Base-by-base conservation (phyloP, 768 basidiomycete species). In the Cystofilobasidium bisporidii region DNA sequence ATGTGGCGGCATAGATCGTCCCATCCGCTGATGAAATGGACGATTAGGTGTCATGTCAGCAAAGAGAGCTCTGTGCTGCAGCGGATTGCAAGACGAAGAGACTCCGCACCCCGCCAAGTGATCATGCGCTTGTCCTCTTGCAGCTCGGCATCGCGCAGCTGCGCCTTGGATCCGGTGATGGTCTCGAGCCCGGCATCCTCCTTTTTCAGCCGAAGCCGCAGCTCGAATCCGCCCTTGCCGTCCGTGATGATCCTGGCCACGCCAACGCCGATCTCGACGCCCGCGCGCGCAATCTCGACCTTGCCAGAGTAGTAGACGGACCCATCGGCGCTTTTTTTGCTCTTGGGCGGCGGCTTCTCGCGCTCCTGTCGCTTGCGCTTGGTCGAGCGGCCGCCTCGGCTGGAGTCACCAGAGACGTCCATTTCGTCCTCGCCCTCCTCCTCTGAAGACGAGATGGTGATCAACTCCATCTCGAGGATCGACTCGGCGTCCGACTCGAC, bases 231-330 rank as follows among this genome's bases (percentile, higher is more conserved):
- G 5, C 18, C 53, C 28, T 28, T 2, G 9, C 17, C 30, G 53
- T 14, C 28, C 15, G 6, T 32, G 28, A 56, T 20, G 53, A 56
- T 56, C 53, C 32, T 56, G 5, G n/a, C 28, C 14, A 18, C 2
- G 18, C 53, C 53, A 10, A 56, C 4, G 15, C 28, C 18, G 18
- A 30, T 3, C 8, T 56, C 9, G 2, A 14, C 3, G 47, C 30
- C 53, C 3, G 53, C 30, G 18, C 30, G 18, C 53, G 53, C 30
- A 14, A 56, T 18, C 14, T 32, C 53, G 53, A 56, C 53, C 53
- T 56, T 56, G 53, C 53, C 53, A 11, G 30, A 30, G 30, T 56
- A 56, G 53, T 56, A 30, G 48, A 50, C 53, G 6, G 28, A 32
- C 2, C 53, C 53, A 3, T 26, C 28, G 26, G 3, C 11, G 3